Evolutionary conservation across 805 yeast species (phyloP).

Genomic region (Maudiozyma serrabonitensis): DNA sequence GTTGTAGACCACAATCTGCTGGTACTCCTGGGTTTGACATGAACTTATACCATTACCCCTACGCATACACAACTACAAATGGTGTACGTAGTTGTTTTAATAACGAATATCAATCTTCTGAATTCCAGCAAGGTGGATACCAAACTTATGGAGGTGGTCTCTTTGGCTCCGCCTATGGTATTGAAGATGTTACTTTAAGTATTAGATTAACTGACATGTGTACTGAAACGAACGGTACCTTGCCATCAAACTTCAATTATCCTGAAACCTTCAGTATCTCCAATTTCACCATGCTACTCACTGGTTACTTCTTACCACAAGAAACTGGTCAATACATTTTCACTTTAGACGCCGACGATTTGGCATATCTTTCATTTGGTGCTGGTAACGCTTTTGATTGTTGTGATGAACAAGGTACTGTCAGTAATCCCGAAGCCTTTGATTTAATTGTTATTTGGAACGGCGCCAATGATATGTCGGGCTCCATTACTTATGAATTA

Average conservation of each 20-base stretch:
- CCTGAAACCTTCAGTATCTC: conserved; percentile 1
- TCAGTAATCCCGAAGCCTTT: not conserved
- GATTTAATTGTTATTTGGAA: conserved; percentile 3
- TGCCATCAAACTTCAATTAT: not conserved
- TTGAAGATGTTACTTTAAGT: not conserved
- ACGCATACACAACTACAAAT: not conserved
- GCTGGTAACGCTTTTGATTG: conserved; percentile 22
- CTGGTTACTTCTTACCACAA: conserved; percentile 25
- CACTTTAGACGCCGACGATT: conserved; percentile 26
- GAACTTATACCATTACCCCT: not conserved
- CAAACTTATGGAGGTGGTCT: not conserved
- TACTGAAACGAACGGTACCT: not conserved
- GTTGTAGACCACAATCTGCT: not conserved
- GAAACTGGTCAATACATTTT: conserved; percentile 27
- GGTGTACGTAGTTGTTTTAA: not conserved
- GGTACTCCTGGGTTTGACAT: not conserved
- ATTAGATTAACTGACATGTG: not conserved
- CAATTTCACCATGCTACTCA: conserved; percentile 20
- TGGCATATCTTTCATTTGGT: conserved; percentile 19
- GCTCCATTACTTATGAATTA: not conserved
- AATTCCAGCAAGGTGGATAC: not conserved
- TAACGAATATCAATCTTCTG: not conserved
- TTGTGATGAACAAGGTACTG: not conserved
- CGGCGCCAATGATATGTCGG: not conserved
- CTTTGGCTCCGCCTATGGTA: not conserved